Percentiles rank a stretch among this genome's conserved stretches.
Conservation (phyloP, 495 filamentous ascomycete genomes). For the Xylaria grammica region DNA sequence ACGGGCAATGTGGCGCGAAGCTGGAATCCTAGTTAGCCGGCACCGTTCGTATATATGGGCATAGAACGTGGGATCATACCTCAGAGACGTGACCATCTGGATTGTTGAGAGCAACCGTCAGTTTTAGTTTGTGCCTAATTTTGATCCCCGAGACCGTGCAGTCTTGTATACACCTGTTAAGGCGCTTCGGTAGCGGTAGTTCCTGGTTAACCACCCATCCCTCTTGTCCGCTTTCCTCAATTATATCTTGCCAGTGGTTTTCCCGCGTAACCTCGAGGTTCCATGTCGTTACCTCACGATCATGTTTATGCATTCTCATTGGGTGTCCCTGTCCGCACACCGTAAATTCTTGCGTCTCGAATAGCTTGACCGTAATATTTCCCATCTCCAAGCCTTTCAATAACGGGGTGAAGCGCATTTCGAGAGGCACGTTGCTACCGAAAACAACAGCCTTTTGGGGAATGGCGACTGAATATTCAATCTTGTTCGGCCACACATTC, state of each 20-base stretch:
- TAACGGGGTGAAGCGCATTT: conserved; percentile 81
- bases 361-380: conserved; percentile 71
- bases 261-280: conserved; percentile 62
- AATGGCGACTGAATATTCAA: conserved; percentile 87
- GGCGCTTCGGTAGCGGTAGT: conserved; percentile 74
- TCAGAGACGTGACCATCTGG: conserved; percentile 94
- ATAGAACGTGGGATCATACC: conserved; percentile 47
- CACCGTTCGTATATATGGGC: background rate
- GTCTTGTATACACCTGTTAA: conserved; percentile 83
- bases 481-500: conserved; percentile 93
- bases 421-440: conserved; percentile 77
- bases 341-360: conserved; percentile 77
- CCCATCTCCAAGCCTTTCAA: conserved; percentile 86
- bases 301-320: conserved; percentile 63
- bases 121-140: conserved; percentile 82
- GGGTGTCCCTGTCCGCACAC: conserved; percentile 55
- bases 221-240: conserved; percentile 73
- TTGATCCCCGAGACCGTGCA: conserved; percentile 83
- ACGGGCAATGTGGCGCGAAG: conserved; percentile 86
- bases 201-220: conserved; percentile 73
- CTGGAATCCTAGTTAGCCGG: conserved; percentile 41
- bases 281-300: conserved; percentile 67
- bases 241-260: conserved; percentile 66
- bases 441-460: conserved; percentile 92
- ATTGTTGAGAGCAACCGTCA: conserved; percentile 86